phyloP scores from a whole-genome alignment of 768 basidiomycete species.

The Suillus americanus region DNA sequence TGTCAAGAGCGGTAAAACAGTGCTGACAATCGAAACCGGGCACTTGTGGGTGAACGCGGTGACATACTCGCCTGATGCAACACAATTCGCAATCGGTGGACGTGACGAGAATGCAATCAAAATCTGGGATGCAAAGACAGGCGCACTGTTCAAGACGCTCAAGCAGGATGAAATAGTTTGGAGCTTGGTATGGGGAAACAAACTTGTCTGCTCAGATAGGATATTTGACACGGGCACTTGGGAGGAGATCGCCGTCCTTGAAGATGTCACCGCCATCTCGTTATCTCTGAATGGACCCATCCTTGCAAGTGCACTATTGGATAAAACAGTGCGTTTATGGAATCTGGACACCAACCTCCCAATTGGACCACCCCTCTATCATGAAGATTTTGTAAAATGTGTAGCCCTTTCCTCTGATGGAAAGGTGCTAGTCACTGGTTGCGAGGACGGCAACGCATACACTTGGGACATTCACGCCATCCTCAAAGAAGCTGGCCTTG shows the following conservation, averaged over 20 bases:
- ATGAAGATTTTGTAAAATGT: neutral
- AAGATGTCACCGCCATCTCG: neutral
- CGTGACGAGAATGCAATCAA: neutral
- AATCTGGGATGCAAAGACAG: neutral
- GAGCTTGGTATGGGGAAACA: neutral
- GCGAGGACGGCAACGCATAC: neutral
- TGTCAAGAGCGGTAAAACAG: too few species aligned
- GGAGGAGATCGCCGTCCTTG: neutral
- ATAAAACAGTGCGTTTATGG: neutral
- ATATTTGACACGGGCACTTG: neutral
- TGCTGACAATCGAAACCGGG: too few species aligned
- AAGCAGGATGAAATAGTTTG: accelerated
- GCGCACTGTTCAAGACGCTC: neutral
- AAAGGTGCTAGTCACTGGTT: neutral
- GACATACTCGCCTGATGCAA: too few species aligned
- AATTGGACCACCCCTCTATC: neutral
- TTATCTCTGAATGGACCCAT: neutral
- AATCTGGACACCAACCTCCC: neutral
- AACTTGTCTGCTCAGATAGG: neutral
- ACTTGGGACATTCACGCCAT: neutral
- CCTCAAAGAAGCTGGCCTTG: neutral
- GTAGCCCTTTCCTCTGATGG: neutral
- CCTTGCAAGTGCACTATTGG: neutral
- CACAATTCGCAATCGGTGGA: neutral
- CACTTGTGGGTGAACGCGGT: too few species aligned